These are phyloP conservation scores for Lumnitzera littorea DNA, from an alignment of 345 rosid genomes.

Conservation along the genomic window DNA sequence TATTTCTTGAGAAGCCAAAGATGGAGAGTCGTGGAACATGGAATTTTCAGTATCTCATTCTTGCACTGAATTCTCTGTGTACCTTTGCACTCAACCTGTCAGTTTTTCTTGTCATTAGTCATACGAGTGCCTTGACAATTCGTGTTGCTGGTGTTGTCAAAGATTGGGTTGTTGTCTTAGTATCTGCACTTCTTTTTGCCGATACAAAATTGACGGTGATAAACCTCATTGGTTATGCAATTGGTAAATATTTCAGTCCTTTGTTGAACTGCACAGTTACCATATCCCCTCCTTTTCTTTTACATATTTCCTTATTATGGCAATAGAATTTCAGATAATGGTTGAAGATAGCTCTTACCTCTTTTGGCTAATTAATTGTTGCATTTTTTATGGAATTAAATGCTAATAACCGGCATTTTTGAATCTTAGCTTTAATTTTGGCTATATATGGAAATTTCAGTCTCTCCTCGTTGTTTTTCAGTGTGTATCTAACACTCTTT, in stretches of 20 bases:
- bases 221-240: constrained; percentile 80
- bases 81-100: constrained; percentile 97
- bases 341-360: too few species aligned
- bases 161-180: constrained; percentile 96
- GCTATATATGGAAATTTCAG: too few species aligned
- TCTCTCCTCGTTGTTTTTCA: too few species aligned
- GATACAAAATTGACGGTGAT: constrained; percentile 87
- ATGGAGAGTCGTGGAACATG: constrained; percentile 74
- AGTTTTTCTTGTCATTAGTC: constrained; percentile 92
- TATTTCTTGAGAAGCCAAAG: constrained; percentile 84
- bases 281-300: not conserved
- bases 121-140: constrained; percentile 94
- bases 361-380: too few species aligned
- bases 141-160: constrained; percentile 99
- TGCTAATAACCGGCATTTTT: too few species aligned
- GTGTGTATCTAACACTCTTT: too few species aligned
- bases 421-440: too few species aligned
- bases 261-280: not conserved
- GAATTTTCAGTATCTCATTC: constrained; percentile 59
- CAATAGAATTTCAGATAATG: too few species aligned
- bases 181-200: constrained; percentile 85
- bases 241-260: constrained; percentile 42
- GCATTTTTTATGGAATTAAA: too few species aligned
- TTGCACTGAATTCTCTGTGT: constrained; percentile 76
- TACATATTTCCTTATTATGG: too few species aligned